phyloP scores from a whole-genome alignment of 768 basidiomycete genomes.

The Psilocybe azurescens region DNA sequence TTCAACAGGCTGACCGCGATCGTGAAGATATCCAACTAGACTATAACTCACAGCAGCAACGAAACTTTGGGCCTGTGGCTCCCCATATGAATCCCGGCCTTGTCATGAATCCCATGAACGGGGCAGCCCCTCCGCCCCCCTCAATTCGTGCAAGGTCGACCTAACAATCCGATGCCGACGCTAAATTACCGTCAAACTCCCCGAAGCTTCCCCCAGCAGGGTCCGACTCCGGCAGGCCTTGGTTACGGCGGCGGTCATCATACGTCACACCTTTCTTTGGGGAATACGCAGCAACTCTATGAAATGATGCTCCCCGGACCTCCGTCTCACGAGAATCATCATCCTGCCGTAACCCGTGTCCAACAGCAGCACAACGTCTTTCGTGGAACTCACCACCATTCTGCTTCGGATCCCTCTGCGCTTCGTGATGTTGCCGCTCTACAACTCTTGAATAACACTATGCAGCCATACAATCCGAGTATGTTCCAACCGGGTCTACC shows the following conservation, averaged over 20 bases:
- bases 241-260: slow-evolving; percentile 58
- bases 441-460: slow-evolving; percentile 60
- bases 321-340: slow-evolving; percentile 53
- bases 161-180: slow-evolving; percentile 49
- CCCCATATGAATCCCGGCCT: slow-evolving; percentile 32
- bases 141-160: slow-evolving; percentile 57
- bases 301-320: slow-evolving; percentile 76
- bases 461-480: slow-evolving; percentile 58
- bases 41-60: slow-evolving; percentile 57
- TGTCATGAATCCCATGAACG: slow-evolving; percentile 22
- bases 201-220: slow-evolving; percentile 63
- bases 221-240: slow-evolving; percentile 57
- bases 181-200: slow-evolving; percentile 67
- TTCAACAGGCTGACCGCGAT: slow-evolving; percentile 31
- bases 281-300: slow-evolving; percentile 78
- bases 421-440: slow-evolving; percentile 75
- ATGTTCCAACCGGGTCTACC: slow-evolving; percentile 62
- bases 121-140: slow-evolving; percentile 41
- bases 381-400: slow-evolving; percentile 80
- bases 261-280: slow-evolving; percentile 72
- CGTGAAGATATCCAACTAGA: slow-evolving; percentile 58
- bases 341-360: slow-evolving; percentile 73
- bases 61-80: slow-evolving; percentile 54
- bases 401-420: slow-evolving; percentile 80
- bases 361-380: slow-evolving; percentile 82